Percentiles rank a stretch among this genome's conserved stretches.
Conservation (phyloP, 345 rosid species). For the Melaleuca quinquenervia region DNA sequence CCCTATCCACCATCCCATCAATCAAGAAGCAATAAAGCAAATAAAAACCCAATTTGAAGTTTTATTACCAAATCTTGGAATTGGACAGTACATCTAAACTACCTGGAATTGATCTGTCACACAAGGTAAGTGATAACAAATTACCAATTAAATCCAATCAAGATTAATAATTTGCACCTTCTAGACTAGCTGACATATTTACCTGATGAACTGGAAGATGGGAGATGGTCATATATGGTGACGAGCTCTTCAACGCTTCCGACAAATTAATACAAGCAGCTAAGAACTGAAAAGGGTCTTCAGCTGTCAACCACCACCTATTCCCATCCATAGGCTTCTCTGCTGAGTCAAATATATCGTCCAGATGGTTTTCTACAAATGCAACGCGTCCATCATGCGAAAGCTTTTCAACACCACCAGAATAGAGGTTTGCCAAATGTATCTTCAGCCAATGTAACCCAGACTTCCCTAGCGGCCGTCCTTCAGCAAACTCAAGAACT, state of each 20-base stretch:
- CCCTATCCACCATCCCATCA: neutral
- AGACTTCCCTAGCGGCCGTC: constrained; percentile 77
- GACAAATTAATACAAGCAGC: constrained; percentile 84
- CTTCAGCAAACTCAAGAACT: constrained; percentile 91
- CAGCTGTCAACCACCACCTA: constrained; percentile 92
- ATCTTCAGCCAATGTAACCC: constrained; percentile 88
- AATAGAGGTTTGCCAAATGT: constrained; percentile 80
- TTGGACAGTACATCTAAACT: neutral
- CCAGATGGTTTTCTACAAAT: constrained; percentile 76
- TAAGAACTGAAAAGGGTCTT: constrained; percentile 97
- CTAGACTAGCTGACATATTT: constrained; percentile 1
- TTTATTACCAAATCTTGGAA: neutral
- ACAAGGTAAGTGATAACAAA: neutral
- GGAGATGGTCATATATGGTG: constrained; percentile 60
- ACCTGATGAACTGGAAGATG: constrained; percentile 97
- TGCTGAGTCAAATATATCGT: constrained; percentile 86
- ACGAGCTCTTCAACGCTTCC: constrained; percentile 77
- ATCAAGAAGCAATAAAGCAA: neutral
- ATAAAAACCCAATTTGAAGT: neutral
- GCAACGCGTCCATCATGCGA: constrained; percentile 80
- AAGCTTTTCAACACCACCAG: constrained; percentile 88
- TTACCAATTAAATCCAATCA: neutral
- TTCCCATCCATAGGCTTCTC: constrained; percentile 78
- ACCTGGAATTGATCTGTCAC: neutral
- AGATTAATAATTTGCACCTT: neutral